Percentiles rank a stretch among this genome's conserved stretches.
Evolutionary conservation across 1,284 basidiomycete genomes (phyloP).

Genomic region (Microbotryomycetes sp.): DNA sequence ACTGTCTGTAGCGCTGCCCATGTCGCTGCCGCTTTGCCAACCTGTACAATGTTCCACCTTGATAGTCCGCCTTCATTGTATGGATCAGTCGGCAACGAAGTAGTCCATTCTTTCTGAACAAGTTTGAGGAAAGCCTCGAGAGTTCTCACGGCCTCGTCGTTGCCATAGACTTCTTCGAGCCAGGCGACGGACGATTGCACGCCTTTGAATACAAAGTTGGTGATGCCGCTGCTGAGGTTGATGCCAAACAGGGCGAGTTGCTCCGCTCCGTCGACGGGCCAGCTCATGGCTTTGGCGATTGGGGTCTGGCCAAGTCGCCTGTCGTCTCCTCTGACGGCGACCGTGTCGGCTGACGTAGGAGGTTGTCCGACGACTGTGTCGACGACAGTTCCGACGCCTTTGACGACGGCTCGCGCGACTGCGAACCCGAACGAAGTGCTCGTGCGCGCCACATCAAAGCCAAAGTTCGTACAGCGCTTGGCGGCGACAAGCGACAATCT

Average conservation of each 20-base stretch:
- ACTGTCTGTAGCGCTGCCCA: slow-evolving; percentile 70
- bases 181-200: slow-evolving; percentile 64
- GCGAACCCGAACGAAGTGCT: slow-evolving; percentile 1
- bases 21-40: slow-evolving; percentile 52
- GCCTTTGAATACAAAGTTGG: slow-evolving; percentile 62
- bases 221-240: slow-evolving; percentile 62
- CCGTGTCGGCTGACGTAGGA: neutral
- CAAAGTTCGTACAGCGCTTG: neutral
- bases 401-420: neutral
- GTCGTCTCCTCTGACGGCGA: neutral
- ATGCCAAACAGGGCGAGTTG: slow-evolving; percentile 63
- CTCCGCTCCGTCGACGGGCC: slow-evolving; percentile 46
- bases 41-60: slow-evolving; percentile 34
- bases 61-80: slow-evolving; percentile 58
- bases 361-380: neutral
- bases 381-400: neutral
- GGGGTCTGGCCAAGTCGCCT: neutral
- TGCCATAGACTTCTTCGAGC: slow-evolving; percentile 61
- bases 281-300: neutral
- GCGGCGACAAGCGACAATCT: neutral
- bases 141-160: slow-evolving; percentile 63
- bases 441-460: slow-evolving; percentile 1
- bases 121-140: slow-evolving; percentile 66
- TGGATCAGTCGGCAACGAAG: slow-evolving; percentile 53
- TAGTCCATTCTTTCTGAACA: slow-evolving; percentile 61